phyloP scores from a whole-genome alignment of 306 rosid species.

The Carpinus viminea region DNA sequence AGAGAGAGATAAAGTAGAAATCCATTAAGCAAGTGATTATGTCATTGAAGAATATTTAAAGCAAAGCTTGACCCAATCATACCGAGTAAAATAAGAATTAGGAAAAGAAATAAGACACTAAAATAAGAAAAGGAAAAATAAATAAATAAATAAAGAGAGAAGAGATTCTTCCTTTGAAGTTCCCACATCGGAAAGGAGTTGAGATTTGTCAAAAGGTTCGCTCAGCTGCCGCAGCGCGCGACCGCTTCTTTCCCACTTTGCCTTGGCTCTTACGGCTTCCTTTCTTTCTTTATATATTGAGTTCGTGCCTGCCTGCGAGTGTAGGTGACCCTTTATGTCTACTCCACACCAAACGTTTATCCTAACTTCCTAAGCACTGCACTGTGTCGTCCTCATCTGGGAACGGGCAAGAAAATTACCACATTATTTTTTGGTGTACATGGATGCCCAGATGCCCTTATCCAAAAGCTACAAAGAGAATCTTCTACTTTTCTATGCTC shows the following conservation, averaged over 20 bases:
- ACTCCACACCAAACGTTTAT: constrained; percentile 38
- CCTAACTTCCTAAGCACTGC: constrained; percentile 16
- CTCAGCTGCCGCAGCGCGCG: constrained; percentile 24
- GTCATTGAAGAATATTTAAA: constrained; percentile 32
- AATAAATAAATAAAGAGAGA: neutral
- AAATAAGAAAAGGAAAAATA: neutral
- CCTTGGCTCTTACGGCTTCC: constrained; percentile 36
- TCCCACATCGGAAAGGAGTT: constrained; percentile 22
- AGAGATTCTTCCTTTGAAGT: constrained; percentile 19
- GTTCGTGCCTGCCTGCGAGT: neutral
- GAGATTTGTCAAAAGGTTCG: constrained; percentile 41
- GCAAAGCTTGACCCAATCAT: constrained; percentile 33
- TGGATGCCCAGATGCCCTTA: neutral
- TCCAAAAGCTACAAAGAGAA: neutral
- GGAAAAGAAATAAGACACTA: neutral
- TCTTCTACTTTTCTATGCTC: neutral
- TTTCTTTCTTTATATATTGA: neutral
- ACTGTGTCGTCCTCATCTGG: neutral
- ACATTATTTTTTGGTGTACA: neutral
- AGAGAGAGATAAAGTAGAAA: constrained; percentile 14
- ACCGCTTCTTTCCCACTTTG: neutral
- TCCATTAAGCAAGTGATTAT: constrained; percentile 23
- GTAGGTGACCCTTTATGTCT: constrained; percentile 23
- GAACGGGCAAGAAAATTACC: neutral
- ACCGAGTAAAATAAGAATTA: constrained; percentile 2